phyloP scores from a whole-genome alignment of 495 filamentous ascomycete genomes.

The Jackrogersella minutella region DNA sequence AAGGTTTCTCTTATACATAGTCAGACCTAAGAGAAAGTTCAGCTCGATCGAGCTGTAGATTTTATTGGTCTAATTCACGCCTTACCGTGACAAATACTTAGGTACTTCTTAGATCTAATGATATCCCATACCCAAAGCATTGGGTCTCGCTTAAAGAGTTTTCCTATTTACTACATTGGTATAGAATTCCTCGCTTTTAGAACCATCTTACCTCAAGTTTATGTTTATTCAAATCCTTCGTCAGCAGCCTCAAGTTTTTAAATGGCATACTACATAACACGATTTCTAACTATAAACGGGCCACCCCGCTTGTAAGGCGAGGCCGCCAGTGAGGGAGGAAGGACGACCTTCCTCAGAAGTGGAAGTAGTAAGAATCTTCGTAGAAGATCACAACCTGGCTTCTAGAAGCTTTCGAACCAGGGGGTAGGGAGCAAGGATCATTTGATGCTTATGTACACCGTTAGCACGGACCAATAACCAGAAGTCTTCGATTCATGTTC shows the following conservation, averaged over 20 bases:
- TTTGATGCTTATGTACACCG: slow-evolving; percentile 6
- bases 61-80: slow-evolving; percentile 9
- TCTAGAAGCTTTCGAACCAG: neutral
- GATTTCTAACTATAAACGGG: neutral
- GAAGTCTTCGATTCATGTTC: slow-evolving; percentile 8
- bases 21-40: slow-evolving; percentile 23
- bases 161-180: no score
- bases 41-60: neutral
- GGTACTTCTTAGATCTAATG: no score
- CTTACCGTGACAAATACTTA: no score
- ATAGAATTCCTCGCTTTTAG: no score
- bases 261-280: neutral
- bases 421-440: no score
- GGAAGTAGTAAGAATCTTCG: neutral
- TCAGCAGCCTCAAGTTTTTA: slow-evolving; percentile 22
- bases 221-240: slow-evolving; percentile 17
- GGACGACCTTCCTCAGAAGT: neutral
- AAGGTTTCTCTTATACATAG: slow-evolving; percentile 11
- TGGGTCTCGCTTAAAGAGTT: slow-evolving; percentile 1
- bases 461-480: slow-evolving; percentile 19
- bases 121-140: neutral
- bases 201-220: neutral
- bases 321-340: slow-evolving; percentile 16
- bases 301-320: slow-evolving; percentile 9
- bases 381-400: slow-evolving; percentile 2